Evolutionary conservation across 129 eudicot genomes (phyloP).

Genomic region (Flaveria linearis): DNA sequence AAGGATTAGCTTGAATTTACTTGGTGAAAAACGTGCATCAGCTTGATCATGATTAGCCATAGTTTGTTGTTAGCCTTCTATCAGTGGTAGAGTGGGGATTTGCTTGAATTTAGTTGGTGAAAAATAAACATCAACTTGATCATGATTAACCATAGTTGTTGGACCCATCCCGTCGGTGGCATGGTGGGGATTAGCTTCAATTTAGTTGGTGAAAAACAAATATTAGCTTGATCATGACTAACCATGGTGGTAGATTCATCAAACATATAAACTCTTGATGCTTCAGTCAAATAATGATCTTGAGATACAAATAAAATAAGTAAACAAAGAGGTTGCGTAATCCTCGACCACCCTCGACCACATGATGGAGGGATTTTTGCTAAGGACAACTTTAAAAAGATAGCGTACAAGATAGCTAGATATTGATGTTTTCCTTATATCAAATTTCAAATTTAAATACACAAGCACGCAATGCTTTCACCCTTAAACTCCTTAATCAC

Average conservation of each 20-base stretch:
- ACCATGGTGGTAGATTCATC: background rate
- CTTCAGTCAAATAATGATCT: background rate
- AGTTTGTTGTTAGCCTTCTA: background rate
- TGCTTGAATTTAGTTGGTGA: background rate
- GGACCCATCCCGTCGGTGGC: background rate
- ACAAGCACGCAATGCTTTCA: too few species aligned
- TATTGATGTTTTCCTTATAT: too few species aligned
- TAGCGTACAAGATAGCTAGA: too few species aligned
- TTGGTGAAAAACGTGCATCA: too few species aligned
- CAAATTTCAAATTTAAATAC: too few species aligned
- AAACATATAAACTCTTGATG: background rate
- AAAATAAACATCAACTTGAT: too few species aligned
- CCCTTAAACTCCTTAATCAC: too few species aligned
- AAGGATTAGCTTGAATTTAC: too few species aligned
- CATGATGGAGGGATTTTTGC: background rate
- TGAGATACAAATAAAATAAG: conserved; percentile 1
- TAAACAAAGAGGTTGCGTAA: background rate
- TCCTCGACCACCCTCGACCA: background rate
- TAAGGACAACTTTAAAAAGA: background rate
- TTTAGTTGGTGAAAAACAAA: background rate
- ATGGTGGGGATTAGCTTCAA: background rate
- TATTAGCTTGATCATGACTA: background rate
- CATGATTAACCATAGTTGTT: background rate
- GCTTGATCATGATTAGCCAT: too few species aligned
- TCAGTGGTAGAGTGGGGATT: background rate